Conservation (phyloP, 768 basidiomycete species). For the Termitomyces sp. region DNA sequence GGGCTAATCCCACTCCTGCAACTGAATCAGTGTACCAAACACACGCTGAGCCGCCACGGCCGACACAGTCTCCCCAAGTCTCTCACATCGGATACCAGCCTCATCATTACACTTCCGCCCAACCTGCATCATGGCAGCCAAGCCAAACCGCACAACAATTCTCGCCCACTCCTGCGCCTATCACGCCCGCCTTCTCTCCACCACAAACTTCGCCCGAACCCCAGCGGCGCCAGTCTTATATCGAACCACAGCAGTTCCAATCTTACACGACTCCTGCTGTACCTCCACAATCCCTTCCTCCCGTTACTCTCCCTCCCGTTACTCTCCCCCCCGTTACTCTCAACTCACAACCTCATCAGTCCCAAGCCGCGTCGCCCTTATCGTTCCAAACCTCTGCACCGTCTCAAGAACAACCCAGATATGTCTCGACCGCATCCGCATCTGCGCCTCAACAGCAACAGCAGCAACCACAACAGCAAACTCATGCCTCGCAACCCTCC, state of each 20-base stretch:
- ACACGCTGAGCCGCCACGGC: slow-evolving; percentile 7
- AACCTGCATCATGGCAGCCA: slow-evolving; percentile 17
- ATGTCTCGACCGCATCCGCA: slow-evolving; percentile 13
- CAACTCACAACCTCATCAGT: slow-evolving; percentile 17
- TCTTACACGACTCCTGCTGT: slow-evolving; percentile 15
- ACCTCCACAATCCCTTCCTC: slow-evolving; percentile 9
- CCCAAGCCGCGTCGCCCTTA: slow-evolving; percentile 11
- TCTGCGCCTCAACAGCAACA: slow-evolving; percentile 14
- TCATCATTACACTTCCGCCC: slow-evolving; percentile 4
- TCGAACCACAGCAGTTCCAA: slow-evolving; percentile 21
- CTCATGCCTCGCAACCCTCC: neutral
- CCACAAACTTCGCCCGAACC: slow-evolving; percentile 5
- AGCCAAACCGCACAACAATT: slow-evolving; percentile 7
- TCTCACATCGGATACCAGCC: slow-evolving; percentile 13
- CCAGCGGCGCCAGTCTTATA: slow-evolving; percentile 7
- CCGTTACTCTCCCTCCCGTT: slow-evolving; percentile 5
- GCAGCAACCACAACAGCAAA: neutral
- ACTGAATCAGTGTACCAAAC: slow-evolving; percentile 6
- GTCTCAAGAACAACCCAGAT: slow-evolving; percentile 17
- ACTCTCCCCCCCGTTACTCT: slow-evolving; percentile 19
- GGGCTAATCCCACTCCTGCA: slow-evolving; percentile 5
- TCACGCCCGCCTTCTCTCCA: slow-evolving; percentile 12
- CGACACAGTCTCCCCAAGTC: slow-evolving; percentile 19
- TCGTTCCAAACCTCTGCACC: slow-evolving; percentile 21
- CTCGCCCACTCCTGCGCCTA: slow-evolving; percentile 6